These are phyloP conservation scores for Aspergillus cejpii DNA, from an alignment of 2,329 filamentous ascomycete species.

Conservation along the genomic window DNA sequence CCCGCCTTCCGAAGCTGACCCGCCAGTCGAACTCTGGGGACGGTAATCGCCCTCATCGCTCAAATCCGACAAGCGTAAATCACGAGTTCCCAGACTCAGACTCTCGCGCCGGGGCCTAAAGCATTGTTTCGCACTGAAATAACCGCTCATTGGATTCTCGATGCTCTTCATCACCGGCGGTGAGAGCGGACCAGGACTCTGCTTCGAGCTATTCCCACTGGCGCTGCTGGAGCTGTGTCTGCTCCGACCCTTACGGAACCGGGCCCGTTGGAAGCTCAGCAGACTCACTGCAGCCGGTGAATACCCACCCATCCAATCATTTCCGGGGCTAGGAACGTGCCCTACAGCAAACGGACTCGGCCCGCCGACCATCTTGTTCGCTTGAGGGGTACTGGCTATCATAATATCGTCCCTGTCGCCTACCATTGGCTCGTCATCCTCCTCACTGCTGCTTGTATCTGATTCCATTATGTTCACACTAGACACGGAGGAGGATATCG, in stretches of 20 bases:
- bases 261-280: conserved; percentile 66
- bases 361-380: conserved; percentile 50
- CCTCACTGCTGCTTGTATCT: conserved; percentile 67
- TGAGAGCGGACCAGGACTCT: conserved; percentile 65
- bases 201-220: conserved; percentile 63
- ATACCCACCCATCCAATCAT: conserved; percentile 56
- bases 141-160: conserved; percentile 48
- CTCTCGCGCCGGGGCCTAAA: conserved; percentile 67
- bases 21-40: conserved; percentile 30
- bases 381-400: conserved; percentile 69
- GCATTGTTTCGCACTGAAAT: conserved; percentile 48
- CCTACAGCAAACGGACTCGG: conserved; percentile 44
- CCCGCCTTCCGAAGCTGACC: conserved; percentile 43
- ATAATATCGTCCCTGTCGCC: conserved; percentile 71
- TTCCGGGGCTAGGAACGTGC: conserved; percentile 47
- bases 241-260: conserved; percentile 53
- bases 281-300: conserved; percentile 70
- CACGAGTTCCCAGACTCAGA: conserved; percentile 82
- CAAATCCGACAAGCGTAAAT: conserved; percentile 70
- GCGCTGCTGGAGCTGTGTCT: conserved; percentile 63
- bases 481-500: conserved; percentile 72
- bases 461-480: conserved; percentile 73
- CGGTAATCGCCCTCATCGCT: conserved; percentile 68
- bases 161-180: conserved; percentile 59
- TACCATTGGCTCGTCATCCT: conserved; percentile 55